phyloP scores from a whole-genome alignment of 228 moss, liverwort and hornwort genomes.

The Sphagnum magellanicum region DNA sequence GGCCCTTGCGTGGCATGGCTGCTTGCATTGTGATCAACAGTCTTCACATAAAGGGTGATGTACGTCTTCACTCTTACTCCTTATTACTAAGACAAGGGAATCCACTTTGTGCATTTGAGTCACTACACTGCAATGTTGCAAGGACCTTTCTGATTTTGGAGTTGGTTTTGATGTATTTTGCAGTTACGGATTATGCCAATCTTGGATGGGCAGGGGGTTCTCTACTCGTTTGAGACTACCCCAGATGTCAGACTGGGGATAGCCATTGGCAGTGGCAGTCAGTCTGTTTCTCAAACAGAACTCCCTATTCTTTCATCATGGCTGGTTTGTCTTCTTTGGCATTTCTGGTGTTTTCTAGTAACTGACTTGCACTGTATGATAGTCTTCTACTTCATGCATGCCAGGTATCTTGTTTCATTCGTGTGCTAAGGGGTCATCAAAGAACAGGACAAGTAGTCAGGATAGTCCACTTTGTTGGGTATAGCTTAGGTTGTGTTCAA shows the following conservation, averaged over 20 bases:
- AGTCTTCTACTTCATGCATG: too few species aligned
- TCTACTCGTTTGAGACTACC: conserved; percentile 71
- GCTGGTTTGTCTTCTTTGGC: conserved; percentile 57
- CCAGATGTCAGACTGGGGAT: conserved; percentile 91
- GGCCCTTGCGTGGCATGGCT: conserved; percentile 79
- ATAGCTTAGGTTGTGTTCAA: too few species aligned
- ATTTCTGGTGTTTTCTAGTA: not conserved
- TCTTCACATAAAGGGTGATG: conserved; percentile 94
- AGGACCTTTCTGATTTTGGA: too few species aligned
- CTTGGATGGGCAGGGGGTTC: conserved; percentile 83
- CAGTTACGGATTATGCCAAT: conserved; percentile 84
- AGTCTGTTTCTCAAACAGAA: conserved; percentile 80
- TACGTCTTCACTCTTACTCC: conserved; percentile 26
- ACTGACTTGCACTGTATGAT: too few species aligned
- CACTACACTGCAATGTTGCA: too few species aligned
- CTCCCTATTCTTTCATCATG: conserved; percentile 82
- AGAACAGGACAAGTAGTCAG: too few species aligned
- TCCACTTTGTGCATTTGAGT: too few species aligned
- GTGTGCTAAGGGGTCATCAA: too few species aligned
- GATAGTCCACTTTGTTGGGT: too few species aligned
- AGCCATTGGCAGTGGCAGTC: conserved; percentile 84
- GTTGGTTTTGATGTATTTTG: not conserved
- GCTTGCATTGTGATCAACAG: conserved; percentile 90
- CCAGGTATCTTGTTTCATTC: too few species aligned
- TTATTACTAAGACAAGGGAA: too few species aligned